Base-by-base conservation (phyloP, 148 eudicot genomes). In the Fagopyrum homotropicum region DNA sequence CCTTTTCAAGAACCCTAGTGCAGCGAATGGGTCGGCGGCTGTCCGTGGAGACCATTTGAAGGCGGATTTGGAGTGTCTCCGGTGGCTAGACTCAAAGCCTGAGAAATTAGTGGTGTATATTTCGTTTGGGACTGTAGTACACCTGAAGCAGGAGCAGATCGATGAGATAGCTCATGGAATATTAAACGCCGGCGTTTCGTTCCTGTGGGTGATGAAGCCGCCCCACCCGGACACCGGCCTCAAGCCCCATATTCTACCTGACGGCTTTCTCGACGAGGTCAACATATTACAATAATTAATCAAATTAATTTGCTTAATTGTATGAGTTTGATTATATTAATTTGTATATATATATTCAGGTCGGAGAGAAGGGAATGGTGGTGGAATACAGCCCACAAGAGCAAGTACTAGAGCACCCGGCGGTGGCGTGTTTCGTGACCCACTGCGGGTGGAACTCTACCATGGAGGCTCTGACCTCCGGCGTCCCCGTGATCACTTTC, bases 391-490 rank as follows among this genome's bases (percentile, higher is more conserved):
- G 85, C 54, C 91, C 95, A 40, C 98, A 93, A 66, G 92, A 88
- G 63, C 85, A 86, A 66, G 93, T 91, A 0, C 76, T 94, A 46
- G 85, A 84, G 2, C 97, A 94, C 59, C 87, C 86, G 0, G 79
- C 98, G 0, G 77, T 86, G 1, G 93, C 95, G 0, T 94, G 98
- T 55, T 94, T 94, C 45, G 35, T 94, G 75, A 89, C 93, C 0
- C 98, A 94, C 59, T 94, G 98, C 63, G 98, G 98, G 0, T 93
- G 98, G 98, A 93, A 93, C 83, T 93, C 98, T n/a, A 72, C 92
- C 0, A 77, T 89, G 85, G 98, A 94, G 78, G 86, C 89, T 3
- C 45, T 94, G 4, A 68, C 91, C 5, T 83, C 75, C 0, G 96
- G 98, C 14, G 82, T 90, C 16, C 98, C 97, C 3, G 84, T 94